These are phyloP conservation scores for Cucurbita pepo DNA, from an alignment of 306 rosid genomes.

Conservation along the genomic window DNA sequence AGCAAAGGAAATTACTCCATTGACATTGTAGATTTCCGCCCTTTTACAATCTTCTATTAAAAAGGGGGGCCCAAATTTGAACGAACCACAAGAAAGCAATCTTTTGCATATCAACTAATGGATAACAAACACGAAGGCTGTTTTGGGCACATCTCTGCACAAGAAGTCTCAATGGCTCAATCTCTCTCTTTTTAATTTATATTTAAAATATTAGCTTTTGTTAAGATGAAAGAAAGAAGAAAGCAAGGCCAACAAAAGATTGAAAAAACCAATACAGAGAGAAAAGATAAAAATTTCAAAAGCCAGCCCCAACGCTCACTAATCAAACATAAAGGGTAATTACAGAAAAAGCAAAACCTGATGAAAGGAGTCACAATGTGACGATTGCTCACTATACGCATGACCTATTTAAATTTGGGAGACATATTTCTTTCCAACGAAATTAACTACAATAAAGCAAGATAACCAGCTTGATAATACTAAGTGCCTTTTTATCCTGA, in stretches of 20 bases:
- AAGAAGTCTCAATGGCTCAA: neutral
- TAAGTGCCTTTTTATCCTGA: neutral
- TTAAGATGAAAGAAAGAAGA: neutral
- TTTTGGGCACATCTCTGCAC: neutral
- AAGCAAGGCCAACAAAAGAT: neutral
- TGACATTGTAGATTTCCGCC: neutral
- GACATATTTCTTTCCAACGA: neutral
- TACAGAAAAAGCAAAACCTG: neutral
- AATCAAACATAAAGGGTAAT: neutral
- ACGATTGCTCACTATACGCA: neutral
- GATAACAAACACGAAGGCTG: neutral
- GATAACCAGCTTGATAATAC: neutral
- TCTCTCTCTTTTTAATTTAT: neutral
- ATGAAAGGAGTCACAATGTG: neutral
- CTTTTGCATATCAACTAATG: neutral
- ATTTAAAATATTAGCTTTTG: neutral
- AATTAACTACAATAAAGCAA: neutral
- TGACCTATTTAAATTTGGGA: neutral
- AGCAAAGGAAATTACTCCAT: neutral
- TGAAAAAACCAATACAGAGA: neutral
- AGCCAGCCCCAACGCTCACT: neutral
- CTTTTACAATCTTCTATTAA: neutral
- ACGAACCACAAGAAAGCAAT: neutral
- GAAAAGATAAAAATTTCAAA: neutral
- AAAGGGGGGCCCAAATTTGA: neutral